Conservation (phyloP, 2,329 filamentous ascomycete species). For the Diaporthe ampelina region DNA sequence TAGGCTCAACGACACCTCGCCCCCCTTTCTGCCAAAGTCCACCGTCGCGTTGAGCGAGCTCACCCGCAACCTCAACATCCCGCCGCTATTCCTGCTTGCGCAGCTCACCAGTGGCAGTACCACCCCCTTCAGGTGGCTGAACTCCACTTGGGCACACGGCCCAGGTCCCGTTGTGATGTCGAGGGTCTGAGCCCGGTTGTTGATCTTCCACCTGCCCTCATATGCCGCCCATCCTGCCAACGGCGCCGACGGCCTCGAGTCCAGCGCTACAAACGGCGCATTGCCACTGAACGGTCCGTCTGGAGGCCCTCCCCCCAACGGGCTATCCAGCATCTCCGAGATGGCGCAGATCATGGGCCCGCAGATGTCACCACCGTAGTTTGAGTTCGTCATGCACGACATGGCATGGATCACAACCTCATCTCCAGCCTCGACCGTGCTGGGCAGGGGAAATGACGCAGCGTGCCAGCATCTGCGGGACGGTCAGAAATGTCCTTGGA, state of each 20-base stretch:
- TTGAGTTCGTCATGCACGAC: conserved; percentile 36
- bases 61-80: conserved; percentile 24
- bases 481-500: background rate
- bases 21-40: conserved; percentile 6
- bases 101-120: conserved; percentile 30
- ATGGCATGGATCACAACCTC: conserved; percentile 24
- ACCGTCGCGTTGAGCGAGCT: conserved; percentile 29
- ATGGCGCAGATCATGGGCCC: conserved; percentile 25
- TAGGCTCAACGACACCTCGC: conserved; percentile 24
- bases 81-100: conserved; percentile 29
- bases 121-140: conserved; percentile 31
- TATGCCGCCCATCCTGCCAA: conserved; percentile 30
- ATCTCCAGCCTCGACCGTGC: background rate
- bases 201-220: conserved; percentile 34
- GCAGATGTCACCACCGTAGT: conserved; percentile 34
- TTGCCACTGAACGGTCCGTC: background rate
- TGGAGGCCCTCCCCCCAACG: background rate
- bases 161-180: conserved; percentile 2
- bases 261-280: conserved; percentile 11
- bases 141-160: conserved; percentile 7
- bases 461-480: conserved; percentile 26
- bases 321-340: conserved; percentile 32
- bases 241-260: background rate
- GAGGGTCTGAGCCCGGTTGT: conserved; percentile 33
- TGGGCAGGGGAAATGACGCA: conserved; percentile 26